These are phyloP conservation scores for Lyophyllum atratum DNA, from an alignment of 768 basidiomycete genomes.

Conservation along the genomic window DNA sequence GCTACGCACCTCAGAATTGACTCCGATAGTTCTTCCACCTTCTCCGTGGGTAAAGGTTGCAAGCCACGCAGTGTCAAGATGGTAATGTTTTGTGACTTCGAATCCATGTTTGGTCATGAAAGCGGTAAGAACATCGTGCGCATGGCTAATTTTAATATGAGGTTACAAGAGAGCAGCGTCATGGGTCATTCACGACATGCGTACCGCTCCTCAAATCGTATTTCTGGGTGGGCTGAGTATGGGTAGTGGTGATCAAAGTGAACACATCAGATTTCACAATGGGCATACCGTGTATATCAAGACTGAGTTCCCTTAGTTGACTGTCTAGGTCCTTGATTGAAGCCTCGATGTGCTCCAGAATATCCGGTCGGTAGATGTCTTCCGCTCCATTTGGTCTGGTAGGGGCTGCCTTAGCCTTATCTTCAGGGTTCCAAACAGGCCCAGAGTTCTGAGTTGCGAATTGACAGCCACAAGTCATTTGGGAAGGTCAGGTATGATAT, in stretches of 20 bases:
- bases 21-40: constrained; percentile 71
- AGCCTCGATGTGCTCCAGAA: constrained; percentile 60
- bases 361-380: constrained; percentile 54
- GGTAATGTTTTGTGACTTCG: constrained; percentile 58
- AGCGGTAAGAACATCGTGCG: constrained; percentile 68
- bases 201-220: constrained; percentile 68
- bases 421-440: constrained; percentile 47
- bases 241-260: neutral
- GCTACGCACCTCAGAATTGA: constrained; percentile 72
- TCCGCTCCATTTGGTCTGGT: constrained; percentile 28
- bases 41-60: constrained; percentile 65
- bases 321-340: constrained; percentile 53
- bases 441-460: constrained; percentile 10
- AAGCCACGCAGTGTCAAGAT: constrained; percentile 74
- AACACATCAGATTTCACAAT: neutral
- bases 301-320: constrained; percentile 60
- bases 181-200: constrained; percentile 13
- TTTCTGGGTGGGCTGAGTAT: constrained; percentile 64
- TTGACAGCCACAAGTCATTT: constrained; percentile 15
- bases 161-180: neutral
- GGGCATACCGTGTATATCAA: constrained; percentile 68
- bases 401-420: constrained; percentile 30
- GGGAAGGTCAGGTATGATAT: neutral
- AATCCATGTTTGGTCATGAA: constrained; percentile 73
- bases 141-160: constrained; percentile 46